Evolutionary conservation across 169 alveolate genomes (phyloP).

Genomic region (Plasmodium fragile): DNA sequence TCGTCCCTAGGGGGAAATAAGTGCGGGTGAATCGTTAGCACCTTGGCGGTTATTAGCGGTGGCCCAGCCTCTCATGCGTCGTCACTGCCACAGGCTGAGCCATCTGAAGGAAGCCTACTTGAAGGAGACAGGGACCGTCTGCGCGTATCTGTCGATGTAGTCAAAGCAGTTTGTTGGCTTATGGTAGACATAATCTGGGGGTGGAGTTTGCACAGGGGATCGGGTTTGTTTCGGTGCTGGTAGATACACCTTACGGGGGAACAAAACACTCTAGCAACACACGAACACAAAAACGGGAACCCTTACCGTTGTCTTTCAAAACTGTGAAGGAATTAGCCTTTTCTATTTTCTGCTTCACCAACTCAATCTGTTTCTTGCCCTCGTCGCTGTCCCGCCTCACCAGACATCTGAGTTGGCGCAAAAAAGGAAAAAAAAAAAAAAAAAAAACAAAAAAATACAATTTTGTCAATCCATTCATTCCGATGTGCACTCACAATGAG

Average conservation of each 20-base stretch:
- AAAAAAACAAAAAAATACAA: neutral
- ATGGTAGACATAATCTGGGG: conserved; percentile 40
- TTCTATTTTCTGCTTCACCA: conserved; percentile 52
- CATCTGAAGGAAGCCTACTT: conserved; percentile 18
- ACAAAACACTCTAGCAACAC: neutral
- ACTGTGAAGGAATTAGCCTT: conserved; percentile 45
- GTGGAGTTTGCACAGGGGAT: neutral
- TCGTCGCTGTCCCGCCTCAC: conserved; percentile 51
- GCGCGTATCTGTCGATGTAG: conserved; percentile 51
- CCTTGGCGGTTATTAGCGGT: neutral
- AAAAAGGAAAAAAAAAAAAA: neutral
- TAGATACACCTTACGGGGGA: neutral
- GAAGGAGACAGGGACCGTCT: conserved; percentile 52
- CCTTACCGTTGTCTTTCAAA: conserved; percentile 54
- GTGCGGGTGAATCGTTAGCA: neutral
- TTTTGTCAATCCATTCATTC: neutral
- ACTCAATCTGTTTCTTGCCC: conserved; percentile 55
- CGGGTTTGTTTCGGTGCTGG: neutral
- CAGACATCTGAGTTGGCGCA: conserved; percentile 14
- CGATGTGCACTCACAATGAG: neutral
- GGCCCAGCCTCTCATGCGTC: neutral
- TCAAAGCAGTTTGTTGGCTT: conserved; percentile 67
- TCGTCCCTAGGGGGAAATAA: conserved; percentile 49
- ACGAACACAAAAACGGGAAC: neutral
- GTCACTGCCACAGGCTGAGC: neutral